phyloP scores from a whole-genome alignment of 306 rosid species.

The Abrus pulchellus region DNA sequence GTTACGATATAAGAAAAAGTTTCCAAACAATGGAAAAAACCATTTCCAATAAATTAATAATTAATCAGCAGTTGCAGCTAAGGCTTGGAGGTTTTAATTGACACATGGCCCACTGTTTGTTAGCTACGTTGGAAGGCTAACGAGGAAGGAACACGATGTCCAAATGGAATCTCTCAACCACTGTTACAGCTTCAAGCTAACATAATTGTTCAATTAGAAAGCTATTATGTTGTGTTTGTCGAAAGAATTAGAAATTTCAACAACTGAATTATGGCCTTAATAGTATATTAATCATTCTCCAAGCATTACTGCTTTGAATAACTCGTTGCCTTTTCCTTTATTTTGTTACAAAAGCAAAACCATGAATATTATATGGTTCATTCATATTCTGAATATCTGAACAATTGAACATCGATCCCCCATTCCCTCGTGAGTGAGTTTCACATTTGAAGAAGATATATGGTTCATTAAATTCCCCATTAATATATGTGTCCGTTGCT shows the following conservation, averaged over 20 bases:
- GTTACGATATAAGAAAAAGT: slow-evolving; percentile 32
- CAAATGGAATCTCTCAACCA: slow-evolving; percentile 48
- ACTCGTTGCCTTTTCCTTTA: neutral
- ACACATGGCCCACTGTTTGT: slow-evolving; percentile 48
- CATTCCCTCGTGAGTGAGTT: neutral
- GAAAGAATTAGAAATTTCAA: slow-evolving; percentile 49
- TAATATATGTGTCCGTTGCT: slow-evolving; percentile 2
- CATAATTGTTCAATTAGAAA: slow-evolving; percentile 45
- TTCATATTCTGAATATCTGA: neutral
- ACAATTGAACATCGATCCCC: neutral
- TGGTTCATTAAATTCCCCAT: slow-evolving; percentile 8
- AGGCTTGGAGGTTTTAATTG: slow-evolving; percentile 29
- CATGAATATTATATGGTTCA: neutral
- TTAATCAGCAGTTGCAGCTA: slow-evolving; percentile 32
- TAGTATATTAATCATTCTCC: slow-evolving; percentile 16
- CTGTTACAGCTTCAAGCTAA: slow-evolving; percentile 42
- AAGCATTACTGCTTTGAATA: slow-evolving; percentile 25
- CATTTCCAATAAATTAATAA: neutral
- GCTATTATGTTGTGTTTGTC: slow-evolving; percentile 48
- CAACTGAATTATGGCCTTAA: slow-evolving; percentile 51
- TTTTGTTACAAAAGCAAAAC: neutral
- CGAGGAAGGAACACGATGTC: slow-evolving; percentile 25
- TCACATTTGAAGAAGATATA: neutral
- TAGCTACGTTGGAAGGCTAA: slow-evolving; percentile 40
- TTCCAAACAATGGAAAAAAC: neutral